These are phyloP conservation scores for Eruca vesicaria DNA, from an alignment of 441 rosid species.

Conservation along the genomic window DNA sequence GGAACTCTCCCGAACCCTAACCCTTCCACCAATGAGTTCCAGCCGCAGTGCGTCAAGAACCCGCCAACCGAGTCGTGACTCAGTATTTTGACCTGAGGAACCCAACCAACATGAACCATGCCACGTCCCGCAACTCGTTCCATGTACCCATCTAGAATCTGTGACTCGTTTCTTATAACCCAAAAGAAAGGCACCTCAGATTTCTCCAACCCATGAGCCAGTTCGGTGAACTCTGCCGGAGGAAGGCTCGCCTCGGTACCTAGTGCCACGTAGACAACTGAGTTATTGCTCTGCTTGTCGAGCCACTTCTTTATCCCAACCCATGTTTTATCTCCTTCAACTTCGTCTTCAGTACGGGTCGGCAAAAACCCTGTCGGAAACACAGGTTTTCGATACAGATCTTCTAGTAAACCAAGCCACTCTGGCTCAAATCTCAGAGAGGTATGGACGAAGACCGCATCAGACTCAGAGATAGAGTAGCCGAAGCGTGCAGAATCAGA, in stretches of 20 bases:
- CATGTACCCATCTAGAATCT: conserved; percentile 14
- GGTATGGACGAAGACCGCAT: conserved; percentile 49
- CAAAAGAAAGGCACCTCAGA: conserved; percentile 54
- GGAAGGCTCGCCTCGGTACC: conserved; percentile 54
- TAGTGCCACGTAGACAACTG: conserved; percentile 57
- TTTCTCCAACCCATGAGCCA: conserved; percentile 59
- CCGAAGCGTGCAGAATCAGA: conserved; percentile 42
- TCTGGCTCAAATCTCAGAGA: conserved; percentile 54
- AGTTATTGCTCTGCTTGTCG: conserved; percentile 37
- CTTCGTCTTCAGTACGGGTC: conserved; percentile 21
- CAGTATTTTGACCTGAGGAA: conserved; percentile 56
- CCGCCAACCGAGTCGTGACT: conserved; percentile 60
- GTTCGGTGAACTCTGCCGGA: conserved; percentile 39
- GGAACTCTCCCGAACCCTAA: conserved; percentile 36
- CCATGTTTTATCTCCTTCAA: not conserved
- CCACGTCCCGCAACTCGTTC: conserved; percentile 29
- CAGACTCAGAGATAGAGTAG: conserved; percentile 37
- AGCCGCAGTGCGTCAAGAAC: conserved; percentile 73
- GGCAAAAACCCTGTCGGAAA: conserved; percentile 61
- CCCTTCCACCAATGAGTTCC: conserved; percentile 62
- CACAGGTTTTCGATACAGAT: conserved; percentile 42
- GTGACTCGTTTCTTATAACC: conserved; percentile 42
- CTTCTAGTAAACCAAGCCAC: conserved; percentile 44
- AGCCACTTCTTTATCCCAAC: conserved; percentile 39
- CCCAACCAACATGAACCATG: conserved; percentile 44